Conservation (phyloP, 345 rosid genomes). For the Hevea brasiliensis region DNA sequence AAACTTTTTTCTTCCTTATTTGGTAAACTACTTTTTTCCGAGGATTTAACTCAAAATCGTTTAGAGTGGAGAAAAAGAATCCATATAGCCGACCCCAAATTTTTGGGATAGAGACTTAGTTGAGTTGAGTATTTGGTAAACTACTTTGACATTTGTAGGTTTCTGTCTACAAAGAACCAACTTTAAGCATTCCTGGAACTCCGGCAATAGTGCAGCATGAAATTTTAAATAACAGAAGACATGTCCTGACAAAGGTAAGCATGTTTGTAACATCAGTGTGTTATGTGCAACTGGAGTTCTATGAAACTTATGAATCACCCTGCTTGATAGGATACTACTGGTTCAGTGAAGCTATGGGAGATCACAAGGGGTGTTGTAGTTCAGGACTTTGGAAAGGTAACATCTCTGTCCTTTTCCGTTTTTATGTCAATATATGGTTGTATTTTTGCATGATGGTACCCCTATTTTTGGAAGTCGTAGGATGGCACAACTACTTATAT, state of each 20-base stretch:
- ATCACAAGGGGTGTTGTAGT: constrained; percentile 79
- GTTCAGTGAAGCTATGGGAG: constrained; percentile 97
- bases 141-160: constrained; percentile 44
- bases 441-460: not conserved
- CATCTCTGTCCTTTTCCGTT: not conserved
- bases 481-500: not conserved
- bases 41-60: too few relatives aligned
- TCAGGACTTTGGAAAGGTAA: constrained; percentile 91
- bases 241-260: constrained; percentile 90
- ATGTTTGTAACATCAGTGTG: constrained; percentile 11
- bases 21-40: constrained; percentile 1
- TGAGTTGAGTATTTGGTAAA: not conserved
- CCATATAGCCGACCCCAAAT: too few relatives aligned
- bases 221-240: constrained; percentile 91
- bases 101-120: too few relatives aligned
- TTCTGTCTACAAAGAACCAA: constrained; percentile 83
- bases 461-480: not conserved
- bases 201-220: constrained; percentile 95
- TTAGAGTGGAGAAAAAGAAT: too few relatives aligned
- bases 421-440: not conserved
- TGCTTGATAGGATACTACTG: constrained; percentile 74
- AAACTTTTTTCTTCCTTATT: not conserved
- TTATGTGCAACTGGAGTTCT: constrained; percentile 3
- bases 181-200: constrained; percentile 69
- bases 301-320: constrained; percentile 24